A percentile compares a stretch with the other conserved stretches of the same genome.
These are phyloP conservation scores for Nothophytophthora sp. DNA, from an alignment of 352 stramenopile species.

Conservation along the genomic window DNA sequence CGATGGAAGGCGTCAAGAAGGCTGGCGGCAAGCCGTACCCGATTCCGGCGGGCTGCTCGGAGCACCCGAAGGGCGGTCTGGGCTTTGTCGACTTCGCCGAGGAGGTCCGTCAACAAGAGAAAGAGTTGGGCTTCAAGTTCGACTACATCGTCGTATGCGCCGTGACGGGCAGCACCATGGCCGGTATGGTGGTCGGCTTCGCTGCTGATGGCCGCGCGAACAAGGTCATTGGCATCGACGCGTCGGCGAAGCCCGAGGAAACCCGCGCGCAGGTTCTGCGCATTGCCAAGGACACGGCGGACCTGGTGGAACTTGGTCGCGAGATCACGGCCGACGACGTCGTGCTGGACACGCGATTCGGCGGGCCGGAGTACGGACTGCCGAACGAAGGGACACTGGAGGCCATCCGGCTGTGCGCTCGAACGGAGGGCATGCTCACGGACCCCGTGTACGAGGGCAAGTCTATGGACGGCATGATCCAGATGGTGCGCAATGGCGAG, in stretches of 20 bases:
- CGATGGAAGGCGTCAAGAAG: constrained; percentile 38
- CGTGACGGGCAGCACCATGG: constrained; percentile 40
- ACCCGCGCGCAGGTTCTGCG: constrained; percentile 36
- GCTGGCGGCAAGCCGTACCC: constrained; percentile 34
- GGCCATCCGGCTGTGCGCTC: constrained; percentile 33
- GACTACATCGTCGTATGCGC: constrained; percentile 38
- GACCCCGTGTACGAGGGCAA: constrained; percentile 42
- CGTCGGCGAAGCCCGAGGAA: constrained; percentile 32
- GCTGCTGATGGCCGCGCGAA: constrained; percentile 31
- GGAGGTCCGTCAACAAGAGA: constrained; percentile 34
- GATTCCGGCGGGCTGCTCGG: constrained; percentile 34
- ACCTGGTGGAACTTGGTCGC: constrained; percentile 30
- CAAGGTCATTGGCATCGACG: constrained; percentile 41
- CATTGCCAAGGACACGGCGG: constrained; percentile 32
- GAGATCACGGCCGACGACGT: constrained; percentile 31
- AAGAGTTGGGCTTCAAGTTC: constrained; percentile 36
- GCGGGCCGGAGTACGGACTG: constrained; percentile 33
- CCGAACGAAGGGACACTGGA: constrained; percentile 34
- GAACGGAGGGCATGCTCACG: constrained; percentile 35
- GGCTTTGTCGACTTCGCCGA: constrained; percentile 38
- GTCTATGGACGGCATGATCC: constrained; percentile 40
- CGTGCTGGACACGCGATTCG: constrained; percentile 34
- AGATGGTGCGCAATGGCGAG: constrained; percentile 36
- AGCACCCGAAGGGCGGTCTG: constrained; percentile 33
- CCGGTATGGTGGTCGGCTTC: constrained; percentile 38